phyloP scores from a whole-genome alignment of 148 eudicot species.

The Chenopodium suecicum region DNA sequence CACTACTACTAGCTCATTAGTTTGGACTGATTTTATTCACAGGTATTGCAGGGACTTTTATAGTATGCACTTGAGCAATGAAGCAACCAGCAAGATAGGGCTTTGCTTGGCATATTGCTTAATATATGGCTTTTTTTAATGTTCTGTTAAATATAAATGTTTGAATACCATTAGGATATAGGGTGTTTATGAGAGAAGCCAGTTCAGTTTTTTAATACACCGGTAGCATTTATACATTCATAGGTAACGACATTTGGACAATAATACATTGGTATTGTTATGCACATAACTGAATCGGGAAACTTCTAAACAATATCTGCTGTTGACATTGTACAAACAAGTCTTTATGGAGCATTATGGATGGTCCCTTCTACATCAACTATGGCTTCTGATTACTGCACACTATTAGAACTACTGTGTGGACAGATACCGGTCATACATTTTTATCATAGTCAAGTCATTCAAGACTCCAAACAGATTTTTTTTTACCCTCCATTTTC shows the following conservation, averaged over 20 bases:
- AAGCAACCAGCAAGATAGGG: too few species aligned
- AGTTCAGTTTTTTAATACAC: too few species aligned
- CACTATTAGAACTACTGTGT: constrained; percentile 67
- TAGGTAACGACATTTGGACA: not conserved
- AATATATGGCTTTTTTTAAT: not conserved
- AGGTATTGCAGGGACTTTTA: too few species aligned
- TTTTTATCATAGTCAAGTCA: not conserved
- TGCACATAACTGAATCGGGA: not conserved
- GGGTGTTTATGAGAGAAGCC: too few species aligned
- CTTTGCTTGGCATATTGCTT: not conserved
- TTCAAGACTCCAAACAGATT: not conserved
- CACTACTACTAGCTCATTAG: too few species aligned
- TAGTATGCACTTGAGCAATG: too few species aligned
- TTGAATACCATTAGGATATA: not conserved
- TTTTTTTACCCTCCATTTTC: not conserved
- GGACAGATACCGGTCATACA: constrained; percentile 90
- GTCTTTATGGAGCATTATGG: constrained; percentile 42
- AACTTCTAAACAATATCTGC: not conserved
- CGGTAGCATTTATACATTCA: too few species aligned
- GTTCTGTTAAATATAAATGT: not conserved
- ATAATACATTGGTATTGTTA: not conserved
- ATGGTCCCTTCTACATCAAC: constrained; percentile 51
- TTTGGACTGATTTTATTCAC: too few species aligned
- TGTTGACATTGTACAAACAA: not conserved
- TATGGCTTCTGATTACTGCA: constrained; percentile 85